Base-by-base conservation (phyloP, 352 stramenopile genomes). In the Globisporangium ultimum region DNA sequence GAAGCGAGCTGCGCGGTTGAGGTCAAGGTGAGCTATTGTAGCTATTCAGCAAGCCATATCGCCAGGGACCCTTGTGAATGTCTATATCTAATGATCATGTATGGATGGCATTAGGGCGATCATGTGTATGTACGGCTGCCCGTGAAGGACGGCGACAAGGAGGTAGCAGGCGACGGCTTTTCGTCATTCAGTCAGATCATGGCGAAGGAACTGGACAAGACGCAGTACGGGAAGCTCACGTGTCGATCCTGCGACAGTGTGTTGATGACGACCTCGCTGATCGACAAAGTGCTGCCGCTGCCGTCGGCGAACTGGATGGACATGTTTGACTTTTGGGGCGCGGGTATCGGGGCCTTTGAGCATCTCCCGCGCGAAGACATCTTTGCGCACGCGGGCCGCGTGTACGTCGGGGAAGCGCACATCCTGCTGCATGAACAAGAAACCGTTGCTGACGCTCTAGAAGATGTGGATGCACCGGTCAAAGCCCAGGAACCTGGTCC, bases 301-400 rank as follows among this genome's bases (percentile, higher is more conserved):
- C 84, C 84, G 32, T 92, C 84, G 12, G 70, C 81, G 18, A 91
- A 91, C 52, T 94, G 84, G 84, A 88, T 89, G 72, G 84, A 94
- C 32, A 94, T 94, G 84, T 87, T 91, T 41, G 84, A 94, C 59
- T 94, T 92, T 52, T 91, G 84, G 84, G 84, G 84, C 11, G 76
- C 79, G 38, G 84, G 81, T 9, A 78, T 88, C 52, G 84, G 84
- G 42, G 84, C 78, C 3, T 93, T 93, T 60, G 81, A 91, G 58
- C 79, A 93, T 46, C 80, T 93, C 57, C 82, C 84, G 5, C 71
- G 79, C 0, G 80, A 92, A 38, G 72, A 73, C 48, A 92, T 94
- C 49, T 63, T 77, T 18, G 76, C 82, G 2, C 72, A 86, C 13
- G 24, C 52, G 18, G 55, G 56, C 7, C 76, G 82, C 15, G 61